Evolutionary conservation across 2,329 filamentous ascomycete species (phyloP).

Genomic region (Shiraia bambusicola): DNA sequence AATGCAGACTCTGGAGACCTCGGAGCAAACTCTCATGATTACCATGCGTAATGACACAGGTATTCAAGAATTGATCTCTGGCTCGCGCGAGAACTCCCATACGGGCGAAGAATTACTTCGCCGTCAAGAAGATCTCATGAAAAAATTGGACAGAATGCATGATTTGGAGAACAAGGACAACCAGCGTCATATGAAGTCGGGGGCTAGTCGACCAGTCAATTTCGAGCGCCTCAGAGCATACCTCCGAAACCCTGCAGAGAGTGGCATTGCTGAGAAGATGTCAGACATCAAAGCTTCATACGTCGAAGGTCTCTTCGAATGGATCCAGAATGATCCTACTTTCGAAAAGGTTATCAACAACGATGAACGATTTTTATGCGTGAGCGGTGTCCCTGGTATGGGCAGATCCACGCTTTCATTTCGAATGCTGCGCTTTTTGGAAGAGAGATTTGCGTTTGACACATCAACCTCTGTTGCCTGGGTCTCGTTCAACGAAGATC

Average conservation of each 20-base stretch:
- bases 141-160: not conserved
- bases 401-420: not conserved
- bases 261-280: not conserved
- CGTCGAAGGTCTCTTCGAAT: not conserved
- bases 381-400: not conserved
- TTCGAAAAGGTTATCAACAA: not conserved
- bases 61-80: not conserved
- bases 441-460: not conserved
- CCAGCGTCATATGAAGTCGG: not conserved
- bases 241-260: not conserved
- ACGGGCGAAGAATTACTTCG: not conserved
- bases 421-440: not conserved
- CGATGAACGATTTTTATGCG: not conserved
- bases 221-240: not conserved
- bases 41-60: not conserved
- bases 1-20: not conserved
- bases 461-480: not conserved
- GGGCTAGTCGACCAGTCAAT: not conserved
- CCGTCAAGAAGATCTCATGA: not conserved
- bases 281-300: not conserved
- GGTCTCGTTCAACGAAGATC: not conserved
- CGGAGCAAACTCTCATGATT: not conserved
- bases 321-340: not conserved
- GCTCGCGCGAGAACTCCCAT: not conserved
- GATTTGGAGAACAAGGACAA: not conserved